These are phyloP conservation scores for Ramaria sp. DNA, from an alignment of 768 basidiomycete species.

Conservation along the genomic window DNA sequence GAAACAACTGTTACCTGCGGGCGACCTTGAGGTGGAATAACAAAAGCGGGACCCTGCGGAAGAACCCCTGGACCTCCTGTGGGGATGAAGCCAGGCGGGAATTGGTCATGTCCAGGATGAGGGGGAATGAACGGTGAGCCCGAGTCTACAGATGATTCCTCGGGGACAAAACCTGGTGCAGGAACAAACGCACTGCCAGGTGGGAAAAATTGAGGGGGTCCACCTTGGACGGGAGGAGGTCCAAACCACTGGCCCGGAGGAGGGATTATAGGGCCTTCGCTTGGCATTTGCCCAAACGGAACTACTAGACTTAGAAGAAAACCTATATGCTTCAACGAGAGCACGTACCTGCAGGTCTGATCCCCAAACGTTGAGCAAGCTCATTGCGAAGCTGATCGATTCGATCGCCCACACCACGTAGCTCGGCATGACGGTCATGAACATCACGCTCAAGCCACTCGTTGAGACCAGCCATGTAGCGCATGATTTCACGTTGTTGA, in stretches of 20 bases:
- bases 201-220: neutral
- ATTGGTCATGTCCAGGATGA: neutral
- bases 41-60: neutral
- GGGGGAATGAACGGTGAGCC: conserved; percentile 4
- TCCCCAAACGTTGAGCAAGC: conserved; percentile 23
- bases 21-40: neutral
- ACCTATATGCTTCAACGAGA: neutral
- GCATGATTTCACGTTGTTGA: conserved; percentile 70
- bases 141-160: neutral
- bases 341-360: conserved; percentile 26
- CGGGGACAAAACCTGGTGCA: neutral
- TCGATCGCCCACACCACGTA: conserved; percentile 53
- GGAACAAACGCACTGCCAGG: neutral
- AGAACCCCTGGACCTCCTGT: neutral
- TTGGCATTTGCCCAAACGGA: conserved; percentile 1
- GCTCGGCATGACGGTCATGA: conserved; percentile 63
- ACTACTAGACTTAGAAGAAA: neutral
- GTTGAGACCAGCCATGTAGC: conserved; percentile 68
- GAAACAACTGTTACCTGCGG: neutral
- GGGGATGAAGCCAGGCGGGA: neutral
- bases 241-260: neutral
- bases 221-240: neutral
- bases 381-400: conserved; percentile 38
- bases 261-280: conserved; percentile 4
- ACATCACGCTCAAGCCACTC: conserved; percentile 75